Conservation (phyloP, 192 early-diverging fungal species). For the Coemansia sp. region DNA sequence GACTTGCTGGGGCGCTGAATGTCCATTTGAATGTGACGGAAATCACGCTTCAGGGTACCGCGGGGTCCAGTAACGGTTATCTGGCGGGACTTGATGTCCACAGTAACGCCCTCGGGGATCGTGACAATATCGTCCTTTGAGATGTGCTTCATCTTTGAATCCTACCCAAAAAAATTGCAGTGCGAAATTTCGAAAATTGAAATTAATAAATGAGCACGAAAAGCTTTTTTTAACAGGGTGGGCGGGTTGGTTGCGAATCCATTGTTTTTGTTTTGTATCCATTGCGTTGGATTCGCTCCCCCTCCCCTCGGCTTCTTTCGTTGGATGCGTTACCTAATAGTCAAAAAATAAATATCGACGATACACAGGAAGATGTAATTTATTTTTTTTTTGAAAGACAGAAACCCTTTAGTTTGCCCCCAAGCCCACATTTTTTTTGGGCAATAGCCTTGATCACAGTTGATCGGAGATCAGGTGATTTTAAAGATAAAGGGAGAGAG, state of each 20-base stretch:
- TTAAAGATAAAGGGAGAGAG: background rate
- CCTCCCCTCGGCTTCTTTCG: background rate
- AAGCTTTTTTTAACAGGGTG: background rate
- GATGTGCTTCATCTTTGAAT: slow-evolving; percentile 83
- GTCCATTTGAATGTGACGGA: slow-evolving; percentile 94
- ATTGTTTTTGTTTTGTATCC: background rate
- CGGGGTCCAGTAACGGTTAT: slow-evolving; percentile 90
- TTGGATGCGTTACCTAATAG: background rate
- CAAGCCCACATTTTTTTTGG: too few relatives aligned
- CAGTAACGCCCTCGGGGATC: slow-evolving; percentile 85
- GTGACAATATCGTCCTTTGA: slow-evolving; percentile 81
- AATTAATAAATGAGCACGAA: background rate
- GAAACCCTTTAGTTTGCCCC: too few relatives aligned
- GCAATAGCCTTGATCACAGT: too few relatives aligned
- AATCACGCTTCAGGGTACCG: slow-evolving; percentile 81
- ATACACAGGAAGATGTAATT: background rate
- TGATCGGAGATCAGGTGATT: background rate
- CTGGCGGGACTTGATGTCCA: slow-evolving; percentile 84
- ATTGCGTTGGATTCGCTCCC: background rate
- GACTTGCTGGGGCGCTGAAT: slow-evolving; percentile 66
- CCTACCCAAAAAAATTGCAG: slow-evolving; percentile 16
- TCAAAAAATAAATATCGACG: background rate
- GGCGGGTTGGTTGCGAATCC: background rate
- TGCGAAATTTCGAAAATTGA: background rate
- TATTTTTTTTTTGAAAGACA: background rate